Conservation (phyloP, 2,329 filamentous ascomycete genomes). For the Sporothrix brunneoviolacea region DNA sequence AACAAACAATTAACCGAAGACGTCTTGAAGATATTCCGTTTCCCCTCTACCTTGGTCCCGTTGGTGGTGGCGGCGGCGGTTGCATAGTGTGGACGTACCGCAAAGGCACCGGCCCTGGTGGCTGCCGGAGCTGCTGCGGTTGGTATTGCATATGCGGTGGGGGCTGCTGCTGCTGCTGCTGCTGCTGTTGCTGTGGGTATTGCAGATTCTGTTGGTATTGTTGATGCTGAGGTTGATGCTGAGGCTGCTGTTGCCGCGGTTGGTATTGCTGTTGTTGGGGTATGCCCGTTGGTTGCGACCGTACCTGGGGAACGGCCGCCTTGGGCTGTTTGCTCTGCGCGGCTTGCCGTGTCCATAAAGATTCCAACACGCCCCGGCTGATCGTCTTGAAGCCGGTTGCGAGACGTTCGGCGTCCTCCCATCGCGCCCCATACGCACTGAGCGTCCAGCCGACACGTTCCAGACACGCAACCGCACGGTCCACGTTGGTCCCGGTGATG, state of each 20-base stretch:
- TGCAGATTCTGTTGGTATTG: conserved; percentile 12
- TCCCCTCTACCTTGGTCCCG: not conserved
- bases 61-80: not conserved
- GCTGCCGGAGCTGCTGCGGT: conserved; percentile 10
- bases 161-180: conserved; percentile 24
- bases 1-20: too few relatives aligned
- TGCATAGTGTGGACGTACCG: conserved; percentile 9
- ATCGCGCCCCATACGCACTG: conserved; percentile 50
- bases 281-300: not conserved
- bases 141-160: conserved; percentile 10
- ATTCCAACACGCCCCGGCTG: conserved; percentile 38
- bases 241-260: conserved; percentile 26
- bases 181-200: conserved; percentile 3
- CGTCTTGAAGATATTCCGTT: too few relatives aligned
- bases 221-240: conserved; percentile 26
- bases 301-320: not conserved
- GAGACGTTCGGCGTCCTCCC: conserved; percentile 51
- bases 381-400: conserved; percentile 46
- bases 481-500: conserved; percentile 39
- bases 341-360: conserved; percentile 34
- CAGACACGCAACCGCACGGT: conserved; percentile 49
- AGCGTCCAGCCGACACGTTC: conserved; percentile 48
- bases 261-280: not conserved
- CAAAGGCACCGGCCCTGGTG: not conserved
- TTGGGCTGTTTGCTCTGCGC: conserved; percentile 23